These are phyloP conservation scores for Cercospora nicotianae DNA, from an alignment of 2,329 filamentous ascomycete genomes.

Conservation along the genomic window DNA sequence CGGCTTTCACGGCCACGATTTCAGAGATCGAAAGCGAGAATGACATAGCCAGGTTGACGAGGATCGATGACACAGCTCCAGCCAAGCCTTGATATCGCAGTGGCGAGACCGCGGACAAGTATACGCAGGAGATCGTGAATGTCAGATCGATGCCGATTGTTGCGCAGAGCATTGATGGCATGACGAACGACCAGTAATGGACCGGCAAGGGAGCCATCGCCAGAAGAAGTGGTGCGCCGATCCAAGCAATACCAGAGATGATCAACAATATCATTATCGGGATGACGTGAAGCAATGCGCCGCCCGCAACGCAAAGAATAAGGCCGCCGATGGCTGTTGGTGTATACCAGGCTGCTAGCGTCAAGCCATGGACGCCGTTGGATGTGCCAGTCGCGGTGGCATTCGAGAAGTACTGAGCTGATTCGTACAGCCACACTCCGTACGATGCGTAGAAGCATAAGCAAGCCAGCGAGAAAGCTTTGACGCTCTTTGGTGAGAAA, in stretches of 20 bases:
- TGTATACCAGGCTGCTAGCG: slow-evolving; percentile 39
- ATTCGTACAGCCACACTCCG: slow-evolving; percentile 38
- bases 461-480: slow-evolving; percentile 37
- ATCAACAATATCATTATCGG: slow-evolving; percentile 35
- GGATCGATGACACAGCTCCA: slow-evolving; percentile 39
- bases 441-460: slow-evolving; percentile 42
- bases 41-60: slow-evolving; percentile 41
- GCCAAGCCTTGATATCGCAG: slow-evolving; percentile 38
- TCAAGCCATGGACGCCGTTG: slow-evolving; percentile 31
- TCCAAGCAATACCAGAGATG: slow-evolving; percentile 39
- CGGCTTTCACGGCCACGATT: slow-evolving; percentile 32
- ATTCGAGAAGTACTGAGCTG: slow-evolving; percentile 32
- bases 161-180: slow-evolving; percentile 41
- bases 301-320: slow-evolving; percentile 36
- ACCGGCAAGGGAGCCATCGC: slow-evolving; percentile 36
- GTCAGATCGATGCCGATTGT: slow-evolving; percentile 42
- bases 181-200: slow-evolving; percentile 39
- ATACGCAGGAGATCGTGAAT: slow-evolving; percentile 39
- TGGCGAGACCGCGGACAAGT: slow-evolving; percentile 37
- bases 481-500: slow-evolving; percentile 37
- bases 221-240: slow-evolving; percentile 39
- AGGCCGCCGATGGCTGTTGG: slow-evolving; percentile 40
- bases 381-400: slow-evolving; percentile 21
- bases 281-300: slow-evolving; percentile 36
- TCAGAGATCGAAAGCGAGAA: slow-evolving; percentile 40